Evolutionary conservation across 1,284 basidiomycete species (phyloP), one percentile per base, ranked within the genome.

Genomic region (Irpex sp.): DNA sequence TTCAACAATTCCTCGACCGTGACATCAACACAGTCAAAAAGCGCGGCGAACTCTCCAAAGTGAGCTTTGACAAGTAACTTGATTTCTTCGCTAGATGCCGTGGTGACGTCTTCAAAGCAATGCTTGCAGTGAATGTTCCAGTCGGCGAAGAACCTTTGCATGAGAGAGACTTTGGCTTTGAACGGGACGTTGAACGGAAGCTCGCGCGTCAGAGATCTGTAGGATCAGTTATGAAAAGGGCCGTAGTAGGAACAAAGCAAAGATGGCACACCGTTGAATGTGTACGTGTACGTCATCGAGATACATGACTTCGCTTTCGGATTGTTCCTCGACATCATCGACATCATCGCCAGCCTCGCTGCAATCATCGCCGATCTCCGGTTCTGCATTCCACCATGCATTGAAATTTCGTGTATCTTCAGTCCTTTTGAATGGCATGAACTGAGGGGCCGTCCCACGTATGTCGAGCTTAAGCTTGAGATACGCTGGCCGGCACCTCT

Each of bases 181-280:
- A 88, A 91, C 0, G 89, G 89, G 64, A 82, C 85, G 64, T 84
- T 82, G 13, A 82, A 85, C 0, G 89, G 88, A 0, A 92, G 77
- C 69, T 92, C 88, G 4, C 88, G 84, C 0, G 88, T 88, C 0
- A 84, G 81, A 0, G 87, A 82, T 6, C 90, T 92, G 62, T 0
- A 40, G 17, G 56, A 7, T 19, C 21, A 17, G 8, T 6, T 47
- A n/a, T 13, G n/a, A 11, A 47, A 47, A 2, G 40, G 40, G 40
- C n/a, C 11, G 40, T 13, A 47, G 13, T n/a, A 13, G n/a, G 1
- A 13, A 34, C 9, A 15, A 31, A 1, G 48, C 13, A 19, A 34
- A 13, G 17, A 8, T 26, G 49, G n/a, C 9, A 37, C 34, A 62
- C 64, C 52, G 56, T 26, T 65, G n/a, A 40, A 65, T 65, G 4